These are phyloP conservation scores for Tetradesmus lagerheimii DNA, from an alignment of 139 green algal species.

Conservation along the genomic window DNA sequence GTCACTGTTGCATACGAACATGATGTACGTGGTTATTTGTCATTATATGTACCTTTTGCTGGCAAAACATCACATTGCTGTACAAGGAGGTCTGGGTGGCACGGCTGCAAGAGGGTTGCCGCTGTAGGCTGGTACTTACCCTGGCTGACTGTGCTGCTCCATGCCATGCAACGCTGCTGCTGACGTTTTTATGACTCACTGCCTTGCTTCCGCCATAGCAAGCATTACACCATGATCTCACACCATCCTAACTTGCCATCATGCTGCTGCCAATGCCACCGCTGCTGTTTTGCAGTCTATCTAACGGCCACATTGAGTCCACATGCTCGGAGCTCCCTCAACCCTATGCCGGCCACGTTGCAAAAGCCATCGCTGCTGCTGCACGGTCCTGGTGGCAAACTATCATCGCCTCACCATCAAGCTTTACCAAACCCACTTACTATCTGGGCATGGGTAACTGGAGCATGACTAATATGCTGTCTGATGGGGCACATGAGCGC, in stretches of 20 bases:
- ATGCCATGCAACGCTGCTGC: too few species aligned
- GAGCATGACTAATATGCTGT: neutral
- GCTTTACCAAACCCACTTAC: constrained; percentile 13
- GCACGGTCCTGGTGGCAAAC: neutral
- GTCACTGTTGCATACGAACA: neutral
- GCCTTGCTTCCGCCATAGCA: too few species aligned
- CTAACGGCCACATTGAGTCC: neutral
- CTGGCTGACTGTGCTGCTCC: too few species aligned
- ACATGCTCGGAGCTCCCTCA: neutral
- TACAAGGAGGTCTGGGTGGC: too few species aligned
- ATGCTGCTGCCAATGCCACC: neutral
- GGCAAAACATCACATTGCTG: too few species aligned
- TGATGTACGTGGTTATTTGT: too few species aligned
- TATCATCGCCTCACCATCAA: neutral
- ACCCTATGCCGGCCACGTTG: neutral
- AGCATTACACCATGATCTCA: too few species aligned
- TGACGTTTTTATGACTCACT: too few species aligned
- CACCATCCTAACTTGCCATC: too few species aligned
- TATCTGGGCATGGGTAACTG: neutral
- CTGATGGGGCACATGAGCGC: neutral
- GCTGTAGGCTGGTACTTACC: too few species aligned
- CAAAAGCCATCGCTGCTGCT: neutral
- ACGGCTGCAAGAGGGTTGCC: too few species aligned
- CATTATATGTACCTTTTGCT: too few species aligned
- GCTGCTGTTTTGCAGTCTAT: neutral